These are phyloP conservation scores for Pueraria montana DNA, from an alignment of 306 rosid species.

Conservation along the genomic window DNA sequence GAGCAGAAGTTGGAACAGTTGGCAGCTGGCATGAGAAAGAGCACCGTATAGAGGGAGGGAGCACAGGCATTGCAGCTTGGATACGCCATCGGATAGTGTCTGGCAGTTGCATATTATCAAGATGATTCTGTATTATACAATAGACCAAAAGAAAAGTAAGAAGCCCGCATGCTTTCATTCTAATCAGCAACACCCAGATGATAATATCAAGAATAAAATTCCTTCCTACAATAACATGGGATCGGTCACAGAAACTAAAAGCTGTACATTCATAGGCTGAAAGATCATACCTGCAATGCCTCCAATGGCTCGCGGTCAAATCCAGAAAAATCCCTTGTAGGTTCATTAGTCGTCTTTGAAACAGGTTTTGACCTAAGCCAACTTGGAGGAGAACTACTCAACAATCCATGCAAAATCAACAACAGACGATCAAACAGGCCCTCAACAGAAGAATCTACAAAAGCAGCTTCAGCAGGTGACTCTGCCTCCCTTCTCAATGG, in stretches of 20 bases:
- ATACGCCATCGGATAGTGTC: conserved; percentile 85
- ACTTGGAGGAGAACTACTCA: conserved; percentile 80
- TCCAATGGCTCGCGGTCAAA: conserved; percentile 81
- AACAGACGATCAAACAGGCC: conserved; percentile 79
- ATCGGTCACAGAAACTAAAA: conserved; percentile 34
- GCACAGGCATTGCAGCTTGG: conserved; percentile 91
- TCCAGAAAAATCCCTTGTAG: conserved; percentile 61
- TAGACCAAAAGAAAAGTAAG: conserved; percentile 34
- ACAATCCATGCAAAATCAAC: conserved; percentile 84
- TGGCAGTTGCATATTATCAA: conserved; percentile 82
- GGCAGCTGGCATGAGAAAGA: conserved; percentile 81
- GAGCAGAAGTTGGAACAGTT: conserved; percentile 63
- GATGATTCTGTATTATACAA: conserved; percentile 69
- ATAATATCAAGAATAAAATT: conserved; percentile 20
- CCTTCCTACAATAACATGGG: neutral
- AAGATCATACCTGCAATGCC: conserved; percentile 77
- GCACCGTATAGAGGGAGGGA: conserved; percentile 64
- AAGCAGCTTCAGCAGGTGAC: conserved; percentile 65
- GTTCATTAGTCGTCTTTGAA: conserved; percentile 63
- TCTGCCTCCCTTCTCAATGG: conserved; percentile 69
- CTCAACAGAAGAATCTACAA: conserved; percentile 62
- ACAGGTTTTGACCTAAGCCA: conserved; percentile 74
- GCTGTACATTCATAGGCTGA: conserved; percentile 23
- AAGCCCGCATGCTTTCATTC: neutral
- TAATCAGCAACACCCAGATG: conserved; percentile 16